These are phyloP conservation scores for Monosporascus cannonballus DNA, from an alignment of 2,329 filamentous ascomycete genomes.

Conservation along the genomic window DNA sequence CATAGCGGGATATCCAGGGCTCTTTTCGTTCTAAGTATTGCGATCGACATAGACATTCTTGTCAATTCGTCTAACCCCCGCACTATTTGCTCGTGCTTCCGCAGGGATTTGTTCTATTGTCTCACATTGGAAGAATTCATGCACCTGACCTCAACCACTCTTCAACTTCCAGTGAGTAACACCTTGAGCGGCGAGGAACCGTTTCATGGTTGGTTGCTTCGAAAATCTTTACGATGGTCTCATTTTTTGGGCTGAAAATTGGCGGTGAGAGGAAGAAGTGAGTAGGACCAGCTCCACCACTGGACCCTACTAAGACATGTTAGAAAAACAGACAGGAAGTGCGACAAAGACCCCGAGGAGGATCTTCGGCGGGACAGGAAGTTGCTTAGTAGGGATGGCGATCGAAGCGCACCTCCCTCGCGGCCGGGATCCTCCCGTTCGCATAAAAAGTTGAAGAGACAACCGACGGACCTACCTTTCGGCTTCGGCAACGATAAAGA, in stretches of 20 bases:
- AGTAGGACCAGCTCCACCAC: constrained; percentile 23
- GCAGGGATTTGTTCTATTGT: constrained; percentile 6
- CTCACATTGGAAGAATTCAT: not conserved
- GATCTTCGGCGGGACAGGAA: constrained; percentile 1
- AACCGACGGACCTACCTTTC: constrained; percentile 17
- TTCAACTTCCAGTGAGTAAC: not conserved
- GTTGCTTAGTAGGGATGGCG: constrained; percentile 9
- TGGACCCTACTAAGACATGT: not conserved
- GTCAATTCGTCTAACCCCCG: constrained; percentile 15
- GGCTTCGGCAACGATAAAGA: constrained; percentile 31
- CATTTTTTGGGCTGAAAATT: constrained; percentile 52
- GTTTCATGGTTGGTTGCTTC: constrained; percentile 5
- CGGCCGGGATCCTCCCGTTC: constrained; percentile 38
- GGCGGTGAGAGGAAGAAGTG: constrained; percentile 52
- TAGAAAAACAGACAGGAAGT: constrained; percentile 27
- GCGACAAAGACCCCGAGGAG: constrained; percentile 7
- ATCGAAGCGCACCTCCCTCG: constrained; percentile 6
- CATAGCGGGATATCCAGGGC: constrained; percentile 1
- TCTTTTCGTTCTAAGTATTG: constrained; percentile 11
- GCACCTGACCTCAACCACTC: not conserved
- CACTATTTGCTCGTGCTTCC: constrained; percentile 11
- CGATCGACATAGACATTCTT: constrained; percentile 17
- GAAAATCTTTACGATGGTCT: constrained; percentile 40
- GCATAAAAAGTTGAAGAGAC: constrained; percentile 15
- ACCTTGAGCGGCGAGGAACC: constrained; percentile 1